These are phyloP conservation scores for Aspergillus texensis DNA, from an alignment of 2,329 filamentous ascomycete genomes.

Conservation along the genomic window DNA sequence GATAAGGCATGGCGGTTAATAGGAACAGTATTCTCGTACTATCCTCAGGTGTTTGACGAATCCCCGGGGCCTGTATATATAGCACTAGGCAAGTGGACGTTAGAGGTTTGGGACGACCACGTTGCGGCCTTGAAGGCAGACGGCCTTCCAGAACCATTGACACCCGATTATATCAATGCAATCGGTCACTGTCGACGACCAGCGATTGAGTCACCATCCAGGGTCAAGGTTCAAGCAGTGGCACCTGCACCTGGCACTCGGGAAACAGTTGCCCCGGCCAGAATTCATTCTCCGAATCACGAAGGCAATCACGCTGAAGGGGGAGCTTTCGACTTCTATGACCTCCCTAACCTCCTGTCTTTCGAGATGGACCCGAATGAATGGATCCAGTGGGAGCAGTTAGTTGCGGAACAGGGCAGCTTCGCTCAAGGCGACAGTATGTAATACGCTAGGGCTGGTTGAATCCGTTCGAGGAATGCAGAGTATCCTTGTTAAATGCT, in stretches of 20 bases:
- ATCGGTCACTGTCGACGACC: not conserved
- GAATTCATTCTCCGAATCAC: not conserved
- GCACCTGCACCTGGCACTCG: not conserved
- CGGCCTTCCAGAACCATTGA: conserved; percentile 15
- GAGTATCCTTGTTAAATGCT: not conserved
- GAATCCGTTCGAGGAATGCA: not conserved
- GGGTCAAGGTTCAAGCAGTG: too few species aligned
- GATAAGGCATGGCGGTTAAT: conserved; percentile 24
- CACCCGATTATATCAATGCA: not conserved
- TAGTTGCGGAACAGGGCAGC: conserved; percentile 10
- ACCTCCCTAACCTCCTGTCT: conserved; percentile 14
- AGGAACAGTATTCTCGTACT: not conserved
- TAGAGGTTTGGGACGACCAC: conserved; percentile 31
- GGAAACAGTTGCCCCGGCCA: not conserved
- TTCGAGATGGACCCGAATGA: conserved; percentile 32
- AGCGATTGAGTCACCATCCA: not conserved
- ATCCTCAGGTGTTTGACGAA: conserved; percentile 1
- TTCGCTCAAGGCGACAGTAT: not conserved
- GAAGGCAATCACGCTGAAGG: too few species aligned
- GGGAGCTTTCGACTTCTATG: conserved; percentile 11
- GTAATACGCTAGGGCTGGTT: not conserved
- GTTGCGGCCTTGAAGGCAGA: conserved; percentile 20
- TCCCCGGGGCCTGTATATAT: conserved; percentile 26
- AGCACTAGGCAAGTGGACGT: conserved; percentile 32
- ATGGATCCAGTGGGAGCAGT: conserved; percentile 35